Percentiles rank a stretch among this genome's conserved stretches.
phyloP scores from a whole-genome alignment of 1,284 basidiomycete genomes.

The Bjerkandera adusta region DNA sequence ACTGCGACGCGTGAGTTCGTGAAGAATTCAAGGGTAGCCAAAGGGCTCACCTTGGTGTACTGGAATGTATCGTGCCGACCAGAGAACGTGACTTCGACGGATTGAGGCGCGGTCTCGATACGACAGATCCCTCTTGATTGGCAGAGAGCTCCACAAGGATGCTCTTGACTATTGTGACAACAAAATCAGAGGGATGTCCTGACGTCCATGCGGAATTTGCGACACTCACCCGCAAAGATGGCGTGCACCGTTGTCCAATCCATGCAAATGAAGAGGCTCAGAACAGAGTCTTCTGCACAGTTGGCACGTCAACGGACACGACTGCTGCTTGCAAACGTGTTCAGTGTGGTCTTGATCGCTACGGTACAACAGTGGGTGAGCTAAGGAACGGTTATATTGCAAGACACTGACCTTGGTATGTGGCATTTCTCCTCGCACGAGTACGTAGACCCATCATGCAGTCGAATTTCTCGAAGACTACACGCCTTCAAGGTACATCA shows the following conservation, averaged over 20 bases:
- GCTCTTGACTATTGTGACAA: slow-evolving; percentile 39
- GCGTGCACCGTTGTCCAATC: slow-evolving; percentile 34
- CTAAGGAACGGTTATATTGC: neutral
- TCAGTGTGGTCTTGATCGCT: slow-evolving; percentile 45
- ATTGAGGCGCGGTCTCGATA: slow-evolving; percentile 54
- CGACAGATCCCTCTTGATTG: slow-evolving; percentile 48
- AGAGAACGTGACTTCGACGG: slow-evolving; percentile 55
- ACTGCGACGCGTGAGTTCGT: slow-evolving; percentile 5
- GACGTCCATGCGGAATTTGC: neutral
- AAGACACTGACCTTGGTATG: slow-evolving; percentile 38
- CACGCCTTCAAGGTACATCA: slow-evolving; percentile 40
- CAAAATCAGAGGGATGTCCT: neutral
- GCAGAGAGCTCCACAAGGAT: slow-evolving; percentile 45
- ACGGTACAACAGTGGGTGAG: neutral
- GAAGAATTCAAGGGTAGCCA: slow-evolving; percentile 7
- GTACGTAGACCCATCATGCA: slow-evolving; percentile 33
- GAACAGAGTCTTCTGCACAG: slow-evolving; percentile 54
- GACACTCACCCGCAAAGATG: slow-evolving; percentile 64
- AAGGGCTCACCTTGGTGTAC: slow-evolving; percentile 42
- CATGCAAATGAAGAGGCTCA: slow-evolving; percentile 51
- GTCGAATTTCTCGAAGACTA: slow-evolving; percentile 32
- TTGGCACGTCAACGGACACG: slow-evolving; percentile 52
- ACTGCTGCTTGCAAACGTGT: slow-evolving; percentile 48
- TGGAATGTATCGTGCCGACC: slow-evolving; percentile 45
- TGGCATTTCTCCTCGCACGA: slow-evolving; percentile 43